Evolutionary conservation across 768 basidiomycete species (phyloP).

Genomic region (Suillus americanus): DNA sequence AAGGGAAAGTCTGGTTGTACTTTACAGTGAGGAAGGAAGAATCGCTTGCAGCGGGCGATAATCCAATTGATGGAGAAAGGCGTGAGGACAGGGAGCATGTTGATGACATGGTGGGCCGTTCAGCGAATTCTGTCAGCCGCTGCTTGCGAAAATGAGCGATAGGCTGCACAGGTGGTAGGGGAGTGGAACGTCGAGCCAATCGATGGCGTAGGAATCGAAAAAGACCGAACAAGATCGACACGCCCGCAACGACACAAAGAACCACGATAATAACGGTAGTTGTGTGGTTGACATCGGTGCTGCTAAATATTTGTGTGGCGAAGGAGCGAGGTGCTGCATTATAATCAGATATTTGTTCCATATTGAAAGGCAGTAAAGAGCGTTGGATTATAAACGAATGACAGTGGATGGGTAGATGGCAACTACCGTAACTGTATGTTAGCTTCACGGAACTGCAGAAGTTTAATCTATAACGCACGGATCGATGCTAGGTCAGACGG

Average conservation of each 20-base stretch:
- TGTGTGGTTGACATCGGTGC: constrained; percentile 1
- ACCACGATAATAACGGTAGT: constrained; percentile 50
- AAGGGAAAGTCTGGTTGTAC: constrained; percentile 19
- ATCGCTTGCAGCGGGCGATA: constrained; percentile 31
- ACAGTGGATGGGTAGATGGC: not conserved
- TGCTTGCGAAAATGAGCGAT: constrained; percentile 62
- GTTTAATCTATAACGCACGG: not conserved
- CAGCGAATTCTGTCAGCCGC: constrained; percentile 42
- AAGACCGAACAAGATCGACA: constrained; percentile 38
- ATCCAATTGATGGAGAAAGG: constrained; percentile 22
- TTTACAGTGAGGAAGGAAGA: constrained; percentile 30
- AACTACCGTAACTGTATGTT: not conserved
- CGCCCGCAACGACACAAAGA: constrained; percentile 43
- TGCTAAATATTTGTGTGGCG: not conserved
- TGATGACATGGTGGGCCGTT: constrained; percentile 17
- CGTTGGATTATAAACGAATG: not conserved
- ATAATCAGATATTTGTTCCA: not conserved
- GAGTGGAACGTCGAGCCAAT: constrained; percentile 35
- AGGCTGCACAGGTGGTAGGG: constrained; percentile 65
- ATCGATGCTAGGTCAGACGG: not conserved
- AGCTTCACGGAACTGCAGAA: not conserved
- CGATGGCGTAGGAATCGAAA: constrained; percentile 37
- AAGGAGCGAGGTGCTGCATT: not conserved
- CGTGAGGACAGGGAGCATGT: constrained; percentile 24
- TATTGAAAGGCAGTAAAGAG: not conserved